Evolutionary conservation across 352 stramenopile genomes (phyloP), one percentile per base, ranked within the genome.

Genomic region (Globisporangium radiosum): DNA sequence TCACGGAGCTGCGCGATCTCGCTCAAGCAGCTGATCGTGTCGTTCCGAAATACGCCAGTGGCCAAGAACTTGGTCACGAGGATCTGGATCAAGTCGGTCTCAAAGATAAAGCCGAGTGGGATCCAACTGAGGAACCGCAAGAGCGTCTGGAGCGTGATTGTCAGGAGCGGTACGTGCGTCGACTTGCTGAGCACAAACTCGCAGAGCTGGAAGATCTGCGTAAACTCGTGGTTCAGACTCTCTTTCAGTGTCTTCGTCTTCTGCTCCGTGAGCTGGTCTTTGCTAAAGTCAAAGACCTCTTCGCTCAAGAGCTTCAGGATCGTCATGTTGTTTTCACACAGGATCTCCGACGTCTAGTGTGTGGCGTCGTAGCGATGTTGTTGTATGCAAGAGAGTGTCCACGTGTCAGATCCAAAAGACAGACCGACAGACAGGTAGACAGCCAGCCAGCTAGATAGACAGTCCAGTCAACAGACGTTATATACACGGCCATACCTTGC

Each of bases 261-360:
- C 69, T 98, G 87, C 62, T 97, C 98, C 39, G 96, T 98, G 70
- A 99, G 97, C 75, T 98, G 92, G 63, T 99, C 96, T 68, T 97
- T 97, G 3, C 90, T 98, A 64, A 99, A 99, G 62, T 99, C 97
- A 77, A 99, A 99, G 39, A 97, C 86, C 66, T 99, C 98, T 73
- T 99, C 97, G 57, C 90, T 98, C 43, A 99, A 78, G 43, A 99
- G 80, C 76, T 99, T 99, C 36, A 99, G 77, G 59, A 99, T 99
- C 53, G 95, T 96, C 96, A 99, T 99, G 78, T 99, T 99, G 85
- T 99, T 99, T 73, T 99, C 96, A 69, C 97, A 99, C 43, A 99
- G 73, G 17, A 98, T 83, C 76, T 99, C 97, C 10, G 84, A 97
- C 39, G 89, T 98, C 72, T 96, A 42, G 9, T 5, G 25, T 25